These are phyloP conservation scores for Spongospora subterranea DNA, from an alignment of 208 protist species.

Conservation along the genomic window DNA sequence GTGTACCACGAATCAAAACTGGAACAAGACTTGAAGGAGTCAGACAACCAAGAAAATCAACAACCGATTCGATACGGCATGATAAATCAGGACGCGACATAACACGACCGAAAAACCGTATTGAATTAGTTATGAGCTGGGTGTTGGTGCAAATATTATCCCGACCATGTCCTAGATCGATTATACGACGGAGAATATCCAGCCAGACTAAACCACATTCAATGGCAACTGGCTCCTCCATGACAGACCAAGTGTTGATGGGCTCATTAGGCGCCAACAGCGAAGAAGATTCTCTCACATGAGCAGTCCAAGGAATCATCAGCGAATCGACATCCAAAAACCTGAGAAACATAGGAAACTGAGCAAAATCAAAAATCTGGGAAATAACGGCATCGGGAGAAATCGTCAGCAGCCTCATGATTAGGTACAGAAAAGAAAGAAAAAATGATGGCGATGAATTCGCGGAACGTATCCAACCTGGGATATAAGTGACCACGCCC, in stretches of 20 bases:
- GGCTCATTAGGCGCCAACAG: neutral
- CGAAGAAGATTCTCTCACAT: neutral
- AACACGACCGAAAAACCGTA: neutral
- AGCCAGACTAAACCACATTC: neutral
- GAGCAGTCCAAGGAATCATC: neutral
- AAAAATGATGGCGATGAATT: neutral
- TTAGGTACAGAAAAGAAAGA: neutral
- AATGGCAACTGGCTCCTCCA: neutral
- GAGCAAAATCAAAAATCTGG: neutral
- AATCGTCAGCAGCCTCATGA: neutral
- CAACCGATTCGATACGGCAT: neutral
- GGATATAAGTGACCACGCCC: neutral
- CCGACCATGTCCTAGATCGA: no score
- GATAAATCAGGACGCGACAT: neutral
- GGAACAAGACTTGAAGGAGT: neutral
- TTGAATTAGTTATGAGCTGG: neutral
- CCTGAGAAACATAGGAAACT: neutral
- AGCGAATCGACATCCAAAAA: neutral
- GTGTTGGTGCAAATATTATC: neutral
- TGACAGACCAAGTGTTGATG: neutral
- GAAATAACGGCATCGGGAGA: neutral
- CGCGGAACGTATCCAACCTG: neutral
- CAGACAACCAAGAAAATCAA: neutral
- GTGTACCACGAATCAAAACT: neutral
- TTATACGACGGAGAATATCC: neutral